Base-by-base conservation (phyloP, 257 asterid species). In the Nicotiana tomentosiformis region DNA sequence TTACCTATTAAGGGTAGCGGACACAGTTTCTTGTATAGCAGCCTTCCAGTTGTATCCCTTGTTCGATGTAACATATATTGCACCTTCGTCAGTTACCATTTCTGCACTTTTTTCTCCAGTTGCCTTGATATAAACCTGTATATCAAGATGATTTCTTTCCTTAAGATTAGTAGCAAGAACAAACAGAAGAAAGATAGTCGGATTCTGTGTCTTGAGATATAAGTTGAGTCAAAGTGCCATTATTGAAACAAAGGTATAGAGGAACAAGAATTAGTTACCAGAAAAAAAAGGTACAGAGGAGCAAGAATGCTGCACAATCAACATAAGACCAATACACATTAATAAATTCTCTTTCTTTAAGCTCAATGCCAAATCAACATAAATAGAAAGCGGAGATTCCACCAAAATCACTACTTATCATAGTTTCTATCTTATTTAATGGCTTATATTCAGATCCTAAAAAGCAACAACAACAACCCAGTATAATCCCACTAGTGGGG, bases 21-120 rank as follows among this genome's bases (percentile, higher is more conserved):
- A 96, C 85, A 96, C 99, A 81, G 98, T 94, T 86, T 96, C 99
- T 88, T 93, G 98, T 20, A 96, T 90, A 84, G 98, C 98, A 94
- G 99, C 99, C 86, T 87, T 90, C 99, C 99, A 96, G 87, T 96
- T 96, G 92, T 94, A 93, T 84, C 99, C 99, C 86, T 94, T 90
- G 85, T 96, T 96, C 86, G 98, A 87, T 80, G 98, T 94, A 84
- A 95, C 80, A 81, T 95, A 95, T 68, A 93, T 92, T 83, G 99
- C 99, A 86, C 99, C 98, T 90, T 95, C 98, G 70, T 93, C 97
- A 37, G 99, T 95, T 53, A 95, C 97, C 98, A 95, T 91, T 88
- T 95, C 99, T 29, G 99, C 98, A 87, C 97, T 86, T 83, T 93
- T 86, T 39, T 88, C 97, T 88, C 98, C 98, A 16, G 93, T 94